These are phyloP conservation scores for Acanthamoeba healyi DNA, from an alignment of 208 protist species.

Conservation along the genomic window DNA sequence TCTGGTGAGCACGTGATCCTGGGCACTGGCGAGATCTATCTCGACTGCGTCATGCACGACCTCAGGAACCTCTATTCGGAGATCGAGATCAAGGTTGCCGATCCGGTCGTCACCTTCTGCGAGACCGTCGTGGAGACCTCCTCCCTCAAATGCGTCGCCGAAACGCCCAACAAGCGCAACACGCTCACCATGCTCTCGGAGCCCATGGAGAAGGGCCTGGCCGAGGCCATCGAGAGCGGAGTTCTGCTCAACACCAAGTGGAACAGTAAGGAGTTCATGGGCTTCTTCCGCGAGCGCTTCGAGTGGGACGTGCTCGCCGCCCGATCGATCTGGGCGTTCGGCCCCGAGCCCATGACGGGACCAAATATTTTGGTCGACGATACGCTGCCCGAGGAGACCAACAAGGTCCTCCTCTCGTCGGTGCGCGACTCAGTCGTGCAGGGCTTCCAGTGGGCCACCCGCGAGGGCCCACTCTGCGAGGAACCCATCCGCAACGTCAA, in stretches of 20 bases:
- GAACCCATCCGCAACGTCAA: constrained; percentile 96
- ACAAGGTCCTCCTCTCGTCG: constrained; percentile 84
- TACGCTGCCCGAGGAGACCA: constrained; percentile 92
- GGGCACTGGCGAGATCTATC: constrained; percentile 99
- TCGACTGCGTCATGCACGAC: constrained; percentile 98
- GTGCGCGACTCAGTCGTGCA: constrained; percentile 90
- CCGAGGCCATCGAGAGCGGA: constrained; percentile 91
- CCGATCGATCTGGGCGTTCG: constrained; percentile 95
- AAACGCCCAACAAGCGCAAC: constrained; percentile 94
- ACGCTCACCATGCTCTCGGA: constrained; percentile 95
- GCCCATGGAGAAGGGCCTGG: constrained; percentile 93
- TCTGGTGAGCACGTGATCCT: constrained; percentile 98
- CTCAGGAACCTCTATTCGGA: constrained; percentile 93
- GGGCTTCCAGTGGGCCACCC: constrained; percentile 95
- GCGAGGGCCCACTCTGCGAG: constrained; percentile 97
- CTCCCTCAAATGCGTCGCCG: constrained; percentile 92
- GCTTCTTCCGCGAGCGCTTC: constrained; percentile 92
- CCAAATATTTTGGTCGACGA: constrained; percentile 98
- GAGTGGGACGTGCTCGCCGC: constrained; percentile 97
- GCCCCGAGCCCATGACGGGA: constrained; percentile 89
- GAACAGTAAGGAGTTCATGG: constrained; percentile 79
- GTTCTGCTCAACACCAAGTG: constrained; percentile 74
- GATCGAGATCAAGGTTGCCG: constrained; percentile 97
- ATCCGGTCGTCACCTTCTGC: constrained; percentile 97
- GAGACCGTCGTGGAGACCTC: constrained; percentile 98